phyloP scores from a whole-genome alignment of 352 stramenopile species.

The Saprolegnia parasitica region DNA sequence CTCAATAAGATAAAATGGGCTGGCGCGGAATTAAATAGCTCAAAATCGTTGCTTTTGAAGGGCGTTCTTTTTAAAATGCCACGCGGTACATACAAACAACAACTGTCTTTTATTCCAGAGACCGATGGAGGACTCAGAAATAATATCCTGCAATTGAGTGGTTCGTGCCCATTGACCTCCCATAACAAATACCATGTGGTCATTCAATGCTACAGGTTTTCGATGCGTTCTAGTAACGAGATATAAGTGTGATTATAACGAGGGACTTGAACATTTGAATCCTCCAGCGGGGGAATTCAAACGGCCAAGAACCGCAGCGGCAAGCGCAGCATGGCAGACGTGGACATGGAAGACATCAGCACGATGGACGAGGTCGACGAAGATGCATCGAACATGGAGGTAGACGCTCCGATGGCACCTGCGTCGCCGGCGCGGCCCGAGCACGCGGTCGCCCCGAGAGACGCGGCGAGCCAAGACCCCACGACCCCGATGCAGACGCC shows the following conservation, averaged over 20 bases:
- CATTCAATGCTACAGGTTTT: not conserved
- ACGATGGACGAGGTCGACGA: conserved; percentile 7
- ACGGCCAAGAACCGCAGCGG: not conserved
- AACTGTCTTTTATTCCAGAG: conserved; percentile 6
- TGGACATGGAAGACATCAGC: conserved; percentile 23
- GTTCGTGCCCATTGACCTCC: conserved; percentile 20
- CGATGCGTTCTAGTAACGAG: not conserved
- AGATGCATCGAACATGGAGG: not conserved
- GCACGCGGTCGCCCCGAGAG: not conserved
- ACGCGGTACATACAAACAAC: not conserved
- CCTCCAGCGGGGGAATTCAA: not conserved
- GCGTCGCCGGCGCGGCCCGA: not conserved
- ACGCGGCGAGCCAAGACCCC: not conserved
- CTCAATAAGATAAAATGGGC: conserved; percentile 13
- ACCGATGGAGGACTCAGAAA: not conserved
- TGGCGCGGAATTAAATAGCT: conserved; percentile 7
- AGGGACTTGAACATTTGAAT: conserved; percentile 1
- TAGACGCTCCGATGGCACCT: conserved; percentile 1
- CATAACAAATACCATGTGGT: not conserved
- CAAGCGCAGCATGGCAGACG: conserved; percentile 14
- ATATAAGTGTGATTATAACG: not conserved
- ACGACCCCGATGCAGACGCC: conserved; percentile 8
- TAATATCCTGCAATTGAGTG: conserved; percentile 27
- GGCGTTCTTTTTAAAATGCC: conserved; percentile 4
- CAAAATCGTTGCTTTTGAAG: not conserved